Percentiles rank a stretch among this genome's conserved stretches.
Conservation (phyloP, 129 eudicot species). For the Sambucus nigra region DNA sequence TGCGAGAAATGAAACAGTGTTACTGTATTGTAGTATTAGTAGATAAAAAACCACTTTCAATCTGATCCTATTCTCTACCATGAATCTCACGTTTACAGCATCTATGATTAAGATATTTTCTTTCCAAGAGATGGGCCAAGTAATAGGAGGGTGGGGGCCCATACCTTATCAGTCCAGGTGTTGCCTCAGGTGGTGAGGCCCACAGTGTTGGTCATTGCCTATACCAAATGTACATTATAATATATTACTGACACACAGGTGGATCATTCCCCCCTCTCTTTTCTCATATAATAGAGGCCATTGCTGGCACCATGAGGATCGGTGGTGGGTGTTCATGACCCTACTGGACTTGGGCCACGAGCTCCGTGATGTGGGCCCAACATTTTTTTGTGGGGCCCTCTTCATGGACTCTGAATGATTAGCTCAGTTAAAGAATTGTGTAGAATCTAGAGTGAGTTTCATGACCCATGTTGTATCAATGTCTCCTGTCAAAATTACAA, state of each 20-base stretch:
- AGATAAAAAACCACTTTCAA: not conserved
- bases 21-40: not conserved
- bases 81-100: constrained; percentile 11
- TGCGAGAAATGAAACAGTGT: constrained; percentile 9
- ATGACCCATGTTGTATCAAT: no score
- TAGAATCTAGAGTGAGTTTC: not conserved
- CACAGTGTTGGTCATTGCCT: constrained; percentile 30
- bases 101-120: not conserved
- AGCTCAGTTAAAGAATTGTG: not conserved
- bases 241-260: constrained; percentile 60
- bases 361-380: constrained; percentile 48
- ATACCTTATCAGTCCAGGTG: constrained; percentile 86
- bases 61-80: not conserved
- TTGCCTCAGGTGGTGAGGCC: constrained; percentile 62
- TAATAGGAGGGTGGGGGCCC: constrained; percentile 46
- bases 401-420: not conserved
- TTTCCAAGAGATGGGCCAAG: constrained; percentile 21
- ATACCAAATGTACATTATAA: constrained; percentile 30
- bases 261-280: constrained; percentile 49
- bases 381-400: constrained; percentile 4
- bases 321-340: constrained; percentile 52
- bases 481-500: no score
- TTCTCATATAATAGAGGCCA: constrained; percentile 14
- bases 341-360: constrained; percentile 33
- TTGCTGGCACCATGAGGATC: constrained; percentile 48